Base-by-base conservation (phyloP, 2,329 filamentous ascomycete genomes). In the Rhexocercosporidium sp. region DNA sequence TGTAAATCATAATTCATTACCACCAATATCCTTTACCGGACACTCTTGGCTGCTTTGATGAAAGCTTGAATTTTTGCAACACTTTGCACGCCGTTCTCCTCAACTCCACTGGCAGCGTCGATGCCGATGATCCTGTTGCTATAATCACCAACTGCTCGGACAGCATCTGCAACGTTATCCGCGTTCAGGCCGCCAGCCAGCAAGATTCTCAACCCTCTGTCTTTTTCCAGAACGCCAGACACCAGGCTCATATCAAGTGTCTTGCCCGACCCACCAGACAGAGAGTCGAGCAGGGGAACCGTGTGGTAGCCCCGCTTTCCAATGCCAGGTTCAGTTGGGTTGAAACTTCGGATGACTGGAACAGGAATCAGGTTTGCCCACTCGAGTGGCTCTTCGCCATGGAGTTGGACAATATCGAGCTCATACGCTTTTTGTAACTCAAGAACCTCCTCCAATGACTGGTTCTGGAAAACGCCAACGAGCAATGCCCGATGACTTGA, bases 31-130 rank as follows among this genome's bases (percentile, higher is more conserved):
- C 7, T 65, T 60, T 72, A 76, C 37, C 75, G 66, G 57, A 77
- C 69, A 63, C 73, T 75, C 68, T 96, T 96, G 0, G 90, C 92
- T 41, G 89, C 88, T 76, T 87, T 86, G 47, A 98, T 84, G 79
- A 99, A 99, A 3, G 86, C 87, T 70, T 84, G 83, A 72, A 99
- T 98, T 82, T 91, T 96, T 20, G 88, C 86, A 66, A 95, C 75
- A 78, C 90, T 92, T 80, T 99, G 96, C 76, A 88, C 83, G 2
- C 94, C 95, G 73, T 91, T 86, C 41, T 88, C 89, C 80, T 98
- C 96, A 2, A 99, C 94, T 0, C 96, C 96, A 75, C 93, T 97
- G 79, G 94, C 97, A 22, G 97, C 93, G 82, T 99, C 96, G 3
- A 99, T 92, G 1, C 91, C 94, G 39, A 94, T 82, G 14, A 97